Base-by-base conservation (phyloP, 1,139 yeast species). In the Hansenula sp. region DNA sequence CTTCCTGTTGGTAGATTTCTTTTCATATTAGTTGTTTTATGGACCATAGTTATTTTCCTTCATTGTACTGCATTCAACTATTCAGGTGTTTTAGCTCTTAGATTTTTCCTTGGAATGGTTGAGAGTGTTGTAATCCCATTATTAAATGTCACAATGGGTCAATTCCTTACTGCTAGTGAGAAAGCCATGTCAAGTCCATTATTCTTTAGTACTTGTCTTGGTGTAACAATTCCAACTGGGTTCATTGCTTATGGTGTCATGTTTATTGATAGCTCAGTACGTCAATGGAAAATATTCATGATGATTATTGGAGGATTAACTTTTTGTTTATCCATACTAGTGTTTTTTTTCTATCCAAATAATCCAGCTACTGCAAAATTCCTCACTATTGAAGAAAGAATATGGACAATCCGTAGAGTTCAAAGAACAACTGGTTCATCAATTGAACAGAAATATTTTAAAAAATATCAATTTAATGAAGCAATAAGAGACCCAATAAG, bases 31-130 rank as follows among this genome's bases (percentile, higher is more conserved):
- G 54, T 62, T 13, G 48, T 60, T 20, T 29, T 60, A 3, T 71
- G 77, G 77, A 54, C 73, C 2, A 21, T 64, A 8, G 57, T 68
- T 27, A 61, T 68, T n/a, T 68, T 69, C 40, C 50, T 69, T 17
- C 68, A 63, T 25, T 68, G 73, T 47, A 54, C 66, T 2, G 71
- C 72, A 17, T 52, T 44, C 36, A 65, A 65, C 45, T 70, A 65
- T 46, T 60, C 62, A 33, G 77, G 75, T 20, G 62, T 73, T 1
- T 52, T 62, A 18, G 66, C 60, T 2, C 44, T 69, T 24, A 56
- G 78, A 45, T 71, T 73, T 52, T 68, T 69, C 51, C 56, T 73
- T 21, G 77, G 77, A 2, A 54, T 69, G 43, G 61, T 66, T n/a
- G 77, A 72, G 48, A 57, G 73, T 12, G 60, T 64, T 37, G 64